Percentiles rank a stretch among this genome's conserved stretches.
These are phyloP conservation scores for Solanum virginianum DNA, from an alignment of 257 asterid species.

Conservation along the genomic window DNA sequence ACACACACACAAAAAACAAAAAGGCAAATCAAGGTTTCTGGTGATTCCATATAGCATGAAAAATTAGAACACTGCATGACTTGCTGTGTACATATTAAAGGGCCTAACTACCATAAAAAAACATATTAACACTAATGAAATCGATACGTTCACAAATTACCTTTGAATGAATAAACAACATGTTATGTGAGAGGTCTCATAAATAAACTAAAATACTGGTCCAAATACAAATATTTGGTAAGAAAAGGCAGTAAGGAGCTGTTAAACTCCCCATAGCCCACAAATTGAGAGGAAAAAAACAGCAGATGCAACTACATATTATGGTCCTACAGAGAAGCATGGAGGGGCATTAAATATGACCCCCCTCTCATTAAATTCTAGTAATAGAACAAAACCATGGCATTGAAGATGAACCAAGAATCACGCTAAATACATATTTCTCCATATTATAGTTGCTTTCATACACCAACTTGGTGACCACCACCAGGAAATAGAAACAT, in stretches of 20 bases:
- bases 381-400: conserved; percentile 13
- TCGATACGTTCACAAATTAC: background rate
- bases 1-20: background rate
- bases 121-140: background rate
- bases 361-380: conserved; percentile 42
- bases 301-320: conserved; percentile 35
- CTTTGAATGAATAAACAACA: background rate
- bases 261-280: background rate
- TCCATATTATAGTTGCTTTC: conserved; percentile 19
- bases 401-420: background rate
- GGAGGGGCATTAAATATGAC: conserved; percentile 16
- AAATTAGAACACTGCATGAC: background rate
- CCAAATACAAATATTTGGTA: background rate
- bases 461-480: conserved; percentile 10
- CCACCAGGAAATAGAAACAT: background rate
- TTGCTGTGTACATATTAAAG: background rate
- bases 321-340: conserved; percentile 36
- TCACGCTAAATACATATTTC: background rate
- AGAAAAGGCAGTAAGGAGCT: background rate
- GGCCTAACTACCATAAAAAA: background rate
- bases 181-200: background rate
- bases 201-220: background rate
- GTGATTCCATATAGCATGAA: background rate
- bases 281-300: conserved; percentile 11
- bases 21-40: background rate